Base-by-base conservation (phyloP, 2,329 filamentous ascomycete species). In the Acrocalymma vagum region DNA sequence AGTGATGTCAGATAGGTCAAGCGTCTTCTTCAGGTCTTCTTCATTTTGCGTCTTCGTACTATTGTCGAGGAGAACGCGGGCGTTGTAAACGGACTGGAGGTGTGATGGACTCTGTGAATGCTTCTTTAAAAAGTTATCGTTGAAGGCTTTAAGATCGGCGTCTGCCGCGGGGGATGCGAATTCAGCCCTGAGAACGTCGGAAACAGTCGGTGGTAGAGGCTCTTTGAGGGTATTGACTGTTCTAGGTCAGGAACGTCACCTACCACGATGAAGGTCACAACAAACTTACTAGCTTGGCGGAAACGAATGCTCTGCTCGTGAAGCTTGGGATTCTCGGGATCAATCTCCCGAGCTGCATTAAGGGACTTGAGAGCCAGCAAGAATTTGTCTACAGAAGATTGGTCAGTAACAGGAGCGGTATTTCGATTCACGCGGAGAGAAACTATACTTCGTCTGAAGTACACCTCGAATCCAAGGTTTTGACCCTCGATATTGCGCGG, bases 301-400 rank as follows among this genome's bases (percentile, higher is more conserved):
- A 96, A 86, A 42, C 83, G 81, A 28, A 86, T 75, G 20, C 81
- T 77, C 66, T 94, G 89, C 60, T 90, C 83, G 63, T 92, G 85
- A n/a, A 93, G 80, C 50, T 80, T 83, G 9, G 88, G 81, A 60
- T 91, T 79, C 29, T 83, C 77, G 3, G 84, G 69, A 48, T 94
- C 85, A 22, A 96, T 76, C 3, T 79, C 77, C 39, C 83, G 74
- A 18, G 90, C 85, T 13, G 88, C 85, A 32, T 88, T 83, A 38
- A 99, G 80, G 70, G 90, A 96, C 61, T 90, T 88, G 44, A 96
- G 79, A 0, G 94, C 93, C 45, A 95, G 86, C 28, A 95, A 74
- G 62, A 88, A 90, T 76, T 96, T 96, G 65, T 84, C 92, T n/a
- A n/a, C n/a, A n/a, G n/a, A n/a, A n/a, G n/a, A n/a, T n/a, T n/a